These are phyloP conservation scores for Tuber borchii DNA, from an alignment of 495 filamentous ascomycete genomes.

Conservation along the genomic window DNA sequence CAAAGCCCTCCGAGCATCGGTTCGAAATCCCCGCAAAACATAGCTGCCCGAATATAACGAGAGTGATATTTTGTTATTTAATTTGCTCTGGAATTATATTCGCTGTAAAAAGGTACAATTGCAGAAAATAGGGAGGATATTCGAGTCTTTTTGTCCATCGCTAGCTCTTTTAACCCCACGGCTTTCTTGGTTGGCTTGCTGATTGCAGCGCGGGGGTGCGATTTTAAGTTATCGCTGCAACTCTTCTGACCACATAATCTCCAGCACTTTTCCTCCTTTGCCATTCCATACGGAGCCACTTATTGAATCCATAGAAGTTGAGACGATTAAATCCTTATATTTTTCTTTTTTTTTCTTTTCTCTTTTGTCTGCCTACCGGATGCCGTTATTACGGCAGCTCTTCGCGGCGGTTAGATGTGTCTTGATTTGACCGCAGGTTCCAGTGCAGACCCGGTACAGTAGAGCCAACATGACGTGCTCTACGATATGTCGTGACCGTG, in stretches of 20 bases:
- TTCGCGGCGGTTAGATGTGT: background rate
- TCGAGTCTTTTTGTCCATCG: background rate
- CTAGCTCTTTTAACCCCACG: background rate
- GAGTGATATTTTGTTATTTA: background rate
- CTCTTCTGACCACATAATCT: background rate
- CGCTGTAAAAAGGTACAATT: background rate
- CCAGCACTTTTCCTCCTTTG: background rate
- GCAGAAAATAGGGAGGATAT: background rate
- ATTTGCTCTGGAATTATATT: background rate
- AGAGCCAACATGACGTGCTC: background rate
- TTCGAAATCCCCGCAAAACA: background rate
- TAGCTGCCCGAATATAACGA: background rate
- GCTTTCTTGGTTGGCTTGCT: background rate
- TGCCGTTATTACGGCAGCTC: background rate
- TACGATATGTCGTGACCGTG: background rate
- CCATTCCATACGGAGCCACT: background rate
- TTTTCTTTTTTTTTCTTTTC: background rate
- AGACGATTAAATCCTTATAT: background rate
- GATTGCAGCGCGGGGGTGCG: background rate
- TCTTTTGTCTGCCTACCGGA: background rate
- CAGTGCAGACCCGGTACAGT: background rate
- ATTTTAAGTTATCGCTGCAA: slow-evolving; percentile 1
- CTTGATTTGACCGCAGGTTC: background rate
- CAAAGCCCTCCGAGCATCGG: background rate
- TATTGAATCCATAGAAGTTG: background rate